Base-by-base conservation (phyloP, 2,329 filamentous ascomycete genomes). In the Ascocoryne sarcoides region DNA sequence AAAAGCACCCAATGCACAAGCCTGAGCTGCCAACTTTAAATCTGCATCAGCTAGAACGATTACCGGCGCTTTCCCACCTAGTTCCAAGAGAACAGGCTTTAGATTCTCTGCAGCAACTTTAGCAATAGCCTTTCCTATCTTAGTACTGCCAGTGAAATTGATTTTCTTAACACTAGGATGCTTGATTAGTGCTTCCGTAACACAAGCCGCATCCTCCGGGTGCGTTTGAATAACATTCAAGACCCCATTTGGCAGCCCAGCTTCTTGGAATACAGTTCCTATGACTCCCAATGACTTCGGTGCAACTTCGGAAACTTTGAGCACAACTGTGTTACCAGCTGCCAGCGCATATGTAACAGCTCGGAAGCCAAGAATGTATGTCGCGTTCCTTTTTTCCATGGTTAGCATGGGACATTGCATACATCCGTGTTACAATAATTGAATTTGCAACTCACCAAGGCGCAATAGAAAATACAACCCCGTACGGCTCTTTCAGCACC, bases 31-130 rank as follows among this genome's bases (percentile, higher is more conserved):
- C 17, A 75, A 68, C 20, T 82, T 71, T 30, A 94, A 58, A 54
- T 94, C 75, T 10, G 87, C 86, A 60, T 94, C 87, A 37, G 84
- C 79, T 60, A 83, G 77, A 1, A 94, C 78, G 45, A 94, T 81
- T 2, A 83, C 79, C 0, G 78, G 77, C 0, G 83, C 82, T 61
- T 94, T 94, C 33, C 87, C 87, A 3, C 88, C 87, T 1, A 94
- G 68, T 61, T 94, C 87, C 54, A 93, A 71, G 2, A 93, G 66
- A 1, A 84, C 72, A 0, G 85, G 86, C 67, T 94, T 94, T 30
- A 92, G 68, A 52, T 82, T 65, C 57, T 82, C 75, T 19, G 82
- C 87, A 0, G 83, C 83, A 7, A 75, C 69, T 15, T 70, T 67
- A 8, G 76, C 82, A 42, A 94, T 77, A 56, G 87, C 81, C 21